phyloP scores from a whole-genome alignment of 2,329 filamentous ascomycete genomes.

The Aspergillus ochraceoroseus region DNA sequence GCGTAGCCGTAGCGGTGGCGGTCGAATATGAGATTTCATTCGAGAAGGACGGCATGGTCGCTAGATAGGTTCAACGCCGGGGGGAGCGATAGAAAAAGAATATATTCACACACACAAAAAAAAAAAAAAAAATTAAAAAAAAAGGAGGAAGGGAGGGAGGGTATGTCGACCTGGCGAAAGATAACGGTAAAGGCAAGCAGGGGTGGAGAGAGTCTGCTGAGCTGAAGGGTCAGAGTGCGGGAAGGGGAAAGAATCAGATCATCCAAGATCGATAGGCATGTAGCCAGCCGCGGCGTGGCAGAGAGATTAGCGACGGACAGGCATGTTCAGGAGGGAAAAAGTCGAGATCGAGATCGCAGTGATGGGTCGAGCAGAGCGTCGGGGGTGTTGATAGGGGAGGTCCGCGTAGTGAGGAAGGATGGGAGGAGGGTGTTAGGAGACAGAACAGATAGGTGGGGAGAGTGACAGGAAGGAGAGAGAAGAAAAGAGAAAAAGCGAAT shows the following conservation, averaged over 20 bases:
- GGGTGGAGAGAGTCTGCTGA: constrained; percentile 12
- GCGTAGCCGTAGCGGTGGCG: constrained; percentile 31
- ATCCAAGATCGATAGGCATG: constrained; percentile 16
- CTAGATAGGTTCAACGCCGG: constrained; percentile 13
- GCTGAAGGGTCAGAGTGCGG: constrained; percentile 9
- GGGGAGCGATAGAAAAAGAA: constrained; percentile 9
- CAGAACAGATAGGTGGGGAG: constrained; percentile 7
- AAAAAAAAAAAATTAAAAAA: constrained; percentile 1
- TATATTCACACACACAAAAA: too few species aligned
- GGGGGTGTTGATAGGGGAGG: constrained; percentile 13
- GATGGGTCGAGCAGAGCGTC: constrained; percentile 6
- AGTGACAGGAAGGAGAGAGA: constrained; percentile 3
- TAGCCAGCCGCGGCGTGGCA: constrained; percentile 27
- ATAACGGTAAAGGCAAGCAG: constrained; percentile 8
- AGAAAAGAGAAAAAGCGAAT: too few species aligned
- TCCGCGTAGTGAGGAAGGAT: constrained; percentile 8
- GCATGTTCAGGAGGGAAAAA: constrained; percentile 22
- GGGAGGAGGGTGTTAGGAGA: constrained; percentile 2
- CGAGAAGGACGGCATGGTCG: constrained; percentile 40
- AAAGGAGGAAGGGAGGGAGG: constrained; percentile 4
- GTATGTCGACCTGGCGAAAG: constrained; percentile 10
- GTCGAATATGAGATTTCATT: constrained; percentile 35
- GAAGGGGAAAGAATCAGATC: constrained; percentile 7
- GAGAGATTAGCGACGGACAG: constrained; percentile 23
- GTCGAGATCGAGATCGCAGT: constrained; percentile 5